A percentile compares a stretch with the other conserved stretches of the same genome.
phyloP scores from a whole-genome alignment of 257 asterid species.

The Jacaranda copaia region DNA sequence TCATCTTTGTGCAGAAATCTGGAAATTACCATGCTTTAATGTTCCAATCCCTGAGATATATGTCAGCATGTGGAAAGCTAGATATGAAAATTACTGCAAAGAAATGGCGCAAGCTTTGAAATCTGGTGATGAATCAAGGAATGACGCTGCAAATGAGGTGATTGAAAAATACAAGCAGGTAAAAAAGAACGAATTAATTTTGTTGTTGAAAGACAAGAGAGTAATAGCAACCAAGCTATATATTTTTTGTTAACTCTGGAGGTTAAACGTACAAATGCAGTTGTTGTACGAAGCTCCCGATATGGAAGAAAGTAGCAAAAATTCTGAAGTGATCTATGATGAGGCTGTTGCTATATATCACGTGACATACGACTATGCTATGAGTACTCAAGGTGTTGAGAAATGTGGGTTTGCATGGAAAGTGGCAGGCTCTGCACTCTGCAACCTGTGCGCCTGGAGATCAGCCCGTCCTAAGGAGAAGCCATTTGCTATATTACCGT shows the following conservation, averaged over 20 bases:
- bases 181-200: not conserved
- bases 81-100: slow-evolving; percentile 51
- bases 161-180: slow-evolving; percentile 75
- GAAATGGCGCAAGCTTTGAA: slow-evolving; percentile 60
- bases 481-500: slow-evolving; percentile 51
- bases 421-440: slow-evolving; percentile 77
- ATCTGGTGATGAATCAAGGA: slow-evolving; percentile 41
- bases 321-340: slow-evolving; percentile 37
- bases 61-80: slow-evolving; percentile 47
- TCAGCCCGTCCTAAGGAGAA: slow-evolving; percentile 45
- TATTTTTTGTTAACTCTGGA: not conserved
- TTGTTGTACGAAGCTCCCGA: slow-evolving; percentile 66
- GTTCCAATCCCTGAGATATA: slow-evolving; percentile 37
- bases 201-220: not conserved
- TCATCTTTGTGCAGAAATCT: slow-evolving; percentile 46
- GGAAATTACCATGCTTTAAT: slow-evolving; percentile 60
- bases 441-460: slow-evolving; percentile 47
- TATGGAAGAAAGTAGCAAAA: slow-evolving; percentile 57
- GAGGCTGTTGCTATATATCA: slow-evolving; percentile 77
- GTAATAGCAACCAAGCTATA: too few relatives aligned
- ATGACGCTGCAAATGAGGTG: slow-evolving; percentile 58
- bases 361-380: slow-evolving; percentile 55
- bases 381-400: not conserved
- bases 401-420: slow-evolving; percentile 80
- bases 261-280: slow-evolving; percentile 46